Percentiles rank a stretch among this genome's conserved stretches.
phyloP scores from a whole-genome alignment of 108 stramenopile species.

The Cyclotella kingstonii region DNA sequence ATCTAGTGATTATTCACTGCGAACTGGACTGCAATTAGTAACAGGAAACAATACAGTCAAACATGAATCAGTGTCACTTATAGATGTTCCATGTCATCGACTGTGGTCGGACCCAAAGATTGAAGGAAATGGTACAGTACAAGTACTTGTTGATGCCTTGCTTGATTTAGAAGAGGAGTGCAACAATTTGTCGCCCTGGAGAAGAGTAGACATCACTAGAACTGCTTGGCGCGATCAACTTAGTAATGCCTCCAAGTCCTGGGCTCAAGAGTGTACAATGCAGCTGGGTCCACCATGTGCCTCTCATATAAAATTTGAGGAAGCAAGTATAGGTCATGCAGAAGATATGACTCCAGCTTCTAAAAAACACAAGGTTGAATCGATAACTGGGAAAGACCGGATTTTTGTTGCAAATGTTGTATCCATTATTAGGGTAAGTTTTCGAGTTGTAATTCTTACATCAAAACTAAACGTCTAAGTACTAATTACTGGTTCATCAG shows the following conservation, averaged over 20 bases:
- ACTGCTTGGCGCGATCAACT: constrained; percentile 57
- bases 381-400: too few relatives aligned
- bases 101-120: constrained; percentile 37
- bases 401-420: constrained; percentile 42
- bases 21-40: constrained; percentile 64
- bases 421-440: constrained; percentile 53
- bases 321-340: not conserved
- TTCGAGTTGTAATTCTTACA: too few relatives aligned
- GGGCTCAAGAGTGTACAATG: constrained; percentile 51
- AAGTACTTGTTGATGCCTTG: constrained; percentile 56
- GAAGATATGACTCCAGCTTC: not conserved
- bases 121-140: constrained; percentile 56
- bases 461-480: too few relatives aligned
- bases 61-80: constrained; percentile 8
- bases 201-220: constrained; percentile 44
- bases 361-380: constrained; percentile 29
- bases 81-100: constrained; percentile 27
- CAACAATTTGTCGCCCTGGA: constrained; percentile 61
- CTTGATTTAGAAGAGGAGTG: constrained; percentile 61
- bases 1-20: constrained; percentile 44
- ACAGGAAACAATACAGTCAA: constrained; percentile 39
- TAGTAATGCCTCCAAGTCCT: constrained; percentile 52
- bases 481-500: too few relatives aligned
- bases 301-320: too few relatives aligned
- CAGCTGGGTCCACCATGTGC: constrained; percentile 29